Conservation (phyloP, 306 rosid genomes). For the Psophocarpus tetragonolobus region DNA sequence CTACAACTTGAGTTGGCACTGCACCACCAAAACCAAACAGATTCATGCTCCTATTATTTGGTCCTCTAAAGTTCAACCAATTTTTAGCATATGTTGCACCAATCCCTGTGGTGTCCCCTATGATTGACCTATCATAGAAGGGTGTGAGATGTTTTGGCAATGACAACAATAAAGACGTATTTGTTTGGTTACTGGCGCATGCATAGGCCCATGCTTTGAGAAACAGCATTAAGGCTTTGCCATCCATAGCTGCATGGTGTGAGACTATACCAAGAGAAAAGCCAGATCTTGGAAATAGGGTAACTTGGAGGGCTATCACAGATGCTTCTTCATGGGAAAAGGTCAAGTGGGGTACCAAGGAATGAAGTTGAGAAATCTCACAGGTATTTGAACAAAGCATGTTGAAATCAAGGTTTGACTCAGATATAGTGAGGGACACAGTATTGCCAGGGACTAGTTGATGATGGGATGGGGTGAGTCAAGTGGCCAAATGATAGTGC, state of each 20-base stretch:
- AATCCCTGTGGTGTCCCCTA: not conserved
- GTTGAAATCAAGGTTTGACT: constrained; percentile 33
- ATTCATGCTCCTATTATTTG: constrained; percentile 1
- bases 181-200: not conserved
- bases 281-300: not conserved
- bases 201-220: not conserved
- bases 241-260: not conserved
- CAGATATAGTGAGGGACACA: constrained; percentile 38
- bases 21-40: not conserved
- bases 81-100: not conserved
- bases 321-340: not conserved
- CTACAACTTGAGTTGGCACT: no score
- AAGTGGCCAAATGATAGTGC: constrained; percentile 39
- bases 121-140: not conserved
- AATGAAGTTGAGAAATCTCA: not conserved
- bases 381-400: constrained; percentile 12
- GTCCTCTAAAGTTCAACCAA: constrained; percentile 16
- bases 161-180: not conserved
- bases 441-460: constrained; percentile 24
- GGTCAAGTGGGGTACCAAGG: not conserved
- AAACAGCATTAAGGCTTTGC: not conserved
- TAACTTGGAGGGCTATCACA: not conserved
- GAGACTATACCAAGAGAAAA: not conserved
- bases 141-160: not conserved
- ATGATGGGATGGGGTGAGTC: constrained; percentile 29